phyloP scores from a whole-genome alignment of 2,329 filamentous ascomycete species.

The Microthyrium microscopicum region DNA sequence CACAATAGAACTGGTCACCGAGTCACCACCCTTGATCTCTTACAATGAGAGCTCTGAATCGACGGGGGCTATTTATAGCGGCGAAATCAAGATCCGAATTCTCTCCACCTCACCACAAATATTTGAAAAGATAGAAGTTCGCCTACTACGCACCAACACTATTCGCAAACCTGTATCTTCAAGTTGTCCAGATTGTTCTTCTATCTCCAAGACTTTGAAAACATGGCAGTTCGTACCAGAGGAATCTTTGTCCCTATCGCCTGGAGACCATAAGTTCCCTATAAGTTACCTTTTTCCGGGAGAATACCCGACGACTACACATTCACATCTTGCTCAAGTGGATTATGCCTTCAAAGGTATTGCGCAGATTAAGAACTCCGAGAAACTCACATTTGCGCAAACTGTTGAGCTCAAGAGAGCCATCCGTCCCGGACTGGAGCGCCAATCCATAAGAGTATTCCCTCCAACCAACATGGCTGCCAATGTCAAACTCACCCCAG shows the following conservation, averaged over 20 bases:
- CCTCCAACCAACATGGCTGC: constrained; percentile 89
- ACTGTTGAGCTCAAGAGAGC: constrained; percentile 63
- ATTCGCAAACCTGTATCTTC: constrained; percentile 65
- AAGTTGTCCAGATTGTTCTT: constrained; percentile 63
- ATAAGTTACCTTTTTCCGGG: constrained; percentile 80
- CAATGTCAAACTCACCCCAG: constrained; percentile 61
- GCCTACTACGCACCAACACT: constrained; percentile 50
- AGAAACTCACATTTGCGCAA: constrained; percentile 39
- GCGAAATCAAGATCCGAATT: too few relatives aligned
- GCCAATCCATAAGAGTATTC: constrained; percentile 85
- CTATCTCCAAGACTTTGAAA: constrained; percentile 56
- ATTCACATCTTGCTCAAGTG: constrained; percentile 46
- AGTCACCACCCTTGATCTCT: too few relatives aligned
- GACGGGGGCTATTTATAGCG: too few relatives aligned
- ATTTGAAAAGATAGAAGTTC: constrained; percentile 59
- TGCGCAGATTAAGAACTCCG: constrained; percentile 42
- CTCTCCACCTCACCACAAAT: too few relatives aligned
- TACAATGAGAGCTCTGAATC: too few relatives aligned
- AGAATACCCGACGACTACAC: constrained; percentile 67
- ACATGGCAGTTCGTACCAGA: constrained; percentile 57
- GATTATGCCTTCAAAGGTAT: constrained; percentile 34
- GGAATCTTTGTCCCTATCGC: constrained; percentile 20
- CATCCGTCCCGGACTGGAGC: constrained; percentile 61
- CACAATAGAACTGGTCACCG: too few relatives aligned
- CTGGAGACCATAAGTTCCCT: constrained; percentile 60